These are phyloP conservation scores for Pythium sukuiense DNA, from an alignment of 352 stramenopile species.

Conservation along the genomic window DNA sequence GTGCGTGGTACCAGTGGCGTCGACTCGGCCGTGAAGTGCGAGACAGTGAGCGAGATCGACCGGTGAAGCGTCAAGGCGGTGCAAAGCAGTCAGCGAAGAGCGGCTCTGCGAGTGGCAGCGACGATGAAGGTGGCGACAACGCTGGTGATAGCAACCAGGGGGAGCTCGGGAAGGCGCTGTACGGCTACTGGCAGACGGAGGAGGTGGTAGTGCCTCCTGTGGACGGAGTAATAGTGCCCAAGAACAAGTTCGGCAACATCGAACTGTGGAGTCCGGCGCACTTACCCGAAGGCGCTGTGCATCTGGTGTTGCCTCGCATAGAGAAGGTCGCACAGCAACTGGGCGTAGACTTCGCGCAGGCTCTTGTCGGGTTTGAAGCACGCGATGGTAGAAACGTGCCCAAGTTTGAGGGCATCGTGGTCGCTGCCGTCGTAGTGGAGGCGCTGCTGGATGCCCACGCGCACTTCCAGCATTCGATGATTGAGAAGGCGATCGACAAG, in stretches of 20 bases:
- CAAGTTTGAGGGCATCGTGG: slow-evolving; percentile 75
- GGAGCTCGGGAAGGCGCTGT: slow-evolving; percentile 34
- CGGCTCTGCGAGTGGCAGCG: slow-evolving; percentile 6
- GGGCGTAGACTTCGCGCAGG: slow-evolving; percentile 78
- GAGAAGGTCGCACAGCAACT: slow-evolving; percentile 62
- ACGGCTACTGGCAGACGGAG: slow-evolving; percentile 79
- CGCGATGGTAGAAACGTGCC: slow-evolving; percentile 63
- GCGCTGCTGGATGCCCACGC: slow-evolving; percentile 72
- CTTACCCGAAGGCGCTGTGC: slow-evolving; percentile 54
- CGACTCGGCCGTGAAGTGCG: slow-evolving; percentile 63
- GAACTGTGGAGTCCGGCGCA: slow-evolving; percentile 82
- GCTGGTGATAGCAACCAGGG: background rate
- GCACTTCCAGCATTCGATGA: slow-evolving; percentile 56
- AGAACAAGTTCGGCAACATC: slow-evolving; percentile 88
- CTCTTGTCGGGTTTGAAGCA: slow-evolving; percentile 79
- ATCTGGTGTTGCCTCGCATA: slow-evolving; percentile 66
- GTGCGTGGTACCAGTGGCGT: slow-evolving; percentile 70
- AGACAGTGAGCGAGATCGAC: slow-evolving; percentile 47
- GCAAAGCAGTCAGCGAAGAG: slow-evolving; percentile 11
- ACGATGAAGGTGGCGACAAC: slow-evolving; percentile 24
- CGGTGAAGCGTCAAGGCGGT: slow-evolving; percentile 39
- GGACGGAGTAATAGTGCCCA: slow-evolving; percentile 65
- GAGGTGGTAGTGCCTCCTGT: slow-evolving; percentile 49
- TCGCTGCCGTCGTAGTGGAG: slow-evolving; percentile 39
- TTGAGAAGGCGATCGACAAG: slow-evolving; percentile 71